Base-by-base conservation (phyloP, 2,329 filamentous ascomycete genomes). In the Didymella keratinophila region DNA sequence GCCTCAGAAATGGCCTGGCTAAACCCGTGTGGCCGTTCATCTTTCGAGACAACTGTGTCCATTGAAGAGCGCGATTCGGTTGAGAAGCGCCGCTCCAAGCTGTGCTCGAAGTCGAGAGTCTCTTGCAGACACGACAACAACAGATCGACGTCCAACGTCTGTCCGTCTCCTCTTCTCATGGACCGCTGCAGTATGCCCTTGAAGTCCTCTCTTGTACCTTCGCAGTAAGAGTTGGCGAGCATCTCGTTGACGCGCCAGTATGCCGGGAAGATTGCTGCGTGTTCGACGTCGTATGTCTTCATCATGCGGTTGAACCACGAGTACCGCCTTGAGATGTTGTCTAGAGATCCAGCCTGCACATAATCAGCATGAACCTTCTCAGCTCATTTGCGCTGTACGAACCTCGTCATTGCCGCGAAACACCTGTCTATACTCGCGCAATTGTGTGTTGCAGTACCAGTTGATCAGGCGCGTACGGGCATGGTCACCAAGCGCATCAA, bases 401-500 rank as follows among this genome's bases (percentile, higher is more conserved):
- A 78, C 78, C 65, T 99, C 95, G 74, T 99, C 95, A 71, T 95
- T 98, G 36, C 94, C 94, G 39, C 93, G 86, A 78, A 99, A 99
- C 0, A 99, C 92, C 72, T 96, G 92, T 51, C 95, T 86, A 74
- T 99, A 99, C 79, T 99, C 95, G 48, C 95, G 87, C 65, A 99
- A 81, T 79, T 97, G 92, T 2, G 95, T 97, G 74, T 99, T 99
- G 79, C 96, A 93, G 76, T 99, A 99, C 95, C 95, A 99, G 11
- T 91, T 95, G 72, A 97, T 86, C 37, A 99, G 81, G 45, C 95
- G 84, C 8, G 88, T 85, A 67, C 91, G 87, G 23, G 95, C 95
- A 71, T 89, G 87, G 39, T 98, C 94, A 1, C 95, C 95, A 20
- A 99, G 82, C 12, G 95, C 92, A 80, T 99, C 95, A 85, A 97